Evolutionary conservation across 164 flowering plant genomes (phyloP), one percentile per base, ranked within the genome.

Genomic region (Liquidambar formosana): DNA sequence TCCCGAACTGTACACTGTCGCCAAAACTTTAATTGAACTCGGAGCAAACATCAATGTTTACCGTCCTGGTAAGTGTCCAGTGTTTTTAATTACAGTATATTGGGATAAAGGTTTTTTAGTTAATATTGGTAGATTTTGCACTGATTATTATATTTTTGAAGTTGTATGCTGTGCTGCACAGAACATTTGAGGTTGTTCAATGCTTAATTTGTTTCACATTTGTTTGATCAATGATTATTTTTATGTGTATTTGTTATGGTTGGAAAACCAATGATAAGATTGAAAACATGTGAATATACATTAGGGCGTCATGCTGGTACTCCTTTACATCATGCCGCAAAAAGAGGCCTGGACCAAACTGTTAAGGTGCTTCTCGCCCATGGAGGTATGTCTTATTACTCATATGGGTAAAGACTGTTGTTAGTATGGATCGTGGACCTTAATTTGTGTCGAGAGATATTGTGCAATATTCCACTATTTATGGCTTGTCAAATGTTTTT

Each of bases 291-390:
- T 33, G 41, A 33, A 33, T 33, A 2, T 54, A 19, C 13, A 12
- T 54, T 25, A 71, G 73, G 73, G 25, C 67, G 61, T 48, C 68
- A 71, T 52, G 61, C 61, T 8, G 73, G 73, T 61, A 71, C 68
- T 54, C 68, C 73, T n/a, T 57, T 71, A 47, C 73, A 71, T 43
- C 73, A 71, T 71, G 73, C 73, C 2, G 73, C 73, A 18, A 71
- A 71, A 63, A 63, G 73, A 56, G 73, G 73, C 43, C 63, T 71
- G 38, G 73, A 63, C 33, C 61, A 44, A 10, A 71, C 73, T 26
- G 73, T 71, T 16, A 63, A 64, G 46, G 57, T 71, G 22, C 67
- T 71, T 22, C 73, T 71, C 45, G 44, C 73, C 6, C 43, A 28
- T 41, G 73, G 73, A 71, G 73, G 73, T 71, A 28, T 16, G 66